Base-by-base conservation (phyloP, 2,329 filamentous ascomycete genomes). In the Drechslerella coelobrocha region DNA sequence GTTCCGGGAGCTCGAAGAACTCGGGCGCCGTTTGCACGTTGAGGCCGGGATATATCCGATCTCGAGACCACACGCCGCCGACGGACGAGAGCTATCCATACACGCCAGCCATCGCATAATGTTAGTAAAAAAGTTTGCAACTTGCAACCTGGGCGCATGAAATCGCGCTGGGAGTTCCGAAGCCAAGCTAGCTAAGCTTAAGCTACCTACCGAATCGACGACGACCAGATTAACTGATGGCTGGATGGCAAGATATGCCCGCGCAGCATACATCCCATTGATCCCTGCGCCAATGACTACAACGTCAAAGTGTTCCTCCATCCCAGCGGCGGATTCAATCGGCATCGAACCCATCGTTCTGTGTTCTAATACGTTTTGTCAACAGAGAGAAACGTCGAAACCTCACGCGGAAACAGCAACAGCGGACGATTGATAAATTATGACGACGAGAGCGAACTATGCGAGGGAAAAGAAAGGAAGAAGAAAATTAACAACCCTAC, bases 1-100 rank as follows among this genome's bases (percentile, higher is more conserved):
- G 76, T 50, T 81, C 80, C 2, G 78, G 77, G 59, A 78, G 79
- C 66, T 81, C 79, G 37, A 80, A 79, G 17, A 77, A 78, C 4
- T 80, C 78, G 45, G 77, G 76, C 24, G 81, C 76, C 47, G 81
- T 82, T 73, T 82, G 81, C 2, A 80, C 80, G 65, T 78, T 79
- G 2, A 82, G 75, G 6, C 79, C 79, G 2, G 80, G 80, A 61
- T 82, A 82, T 6, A 82, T 63, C 2, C 78, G 77, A 21, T 81
- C 78, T 43, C 76, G 69, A 23, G 78, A 76, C 81, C 81, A 82
- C 1, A 79, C 79, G 2, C 81, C 81, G 24, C 81, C 81, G 3
- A 80, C 73, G 1, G 78, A 78, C 0, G 74, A 72, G 27, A 77
- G 76, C 21, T 71, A 43, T 12, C 0, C 23, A 17, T 23, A 29